These are phyloP conservation scores for Exutisphaerella laricina DNA, from an alignment of 2,329 filamentous ascomycete species.

Conservation along the genomic window DNA sequence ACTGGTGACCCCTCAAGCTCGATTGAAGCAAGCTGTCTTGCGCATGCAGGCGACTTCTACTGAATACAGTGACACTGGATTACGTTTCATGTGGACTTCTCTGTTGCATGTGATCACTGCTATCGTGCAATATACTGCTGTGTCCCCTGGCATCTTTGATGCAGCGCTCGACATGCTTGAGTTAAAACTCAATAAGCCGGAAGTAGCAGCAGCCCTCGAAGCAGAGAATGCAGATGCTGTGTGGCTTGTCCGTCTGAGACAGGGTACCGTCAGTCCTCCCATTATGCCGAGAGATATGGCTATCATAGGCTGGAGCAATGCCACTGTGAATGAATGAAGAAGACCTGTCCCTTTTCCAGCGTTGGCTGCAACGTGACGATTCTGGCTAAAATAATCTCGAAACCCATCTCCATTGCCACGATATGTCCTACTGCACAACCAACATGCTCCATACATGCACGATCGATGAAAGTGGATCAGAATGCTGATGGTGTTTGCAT, in stretches of 20 bases:
- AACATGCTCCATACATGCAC: neutral
- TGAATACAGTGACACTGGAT: conserved; percentile 51
- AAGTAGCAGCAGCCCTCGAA: conserved; percentile 56
- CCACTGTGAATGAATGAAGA: conserved; percentile 11
- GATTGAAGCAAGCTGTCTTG: conserved; percentile 15
- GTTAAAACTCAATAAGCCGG: conserved; percentile 31
- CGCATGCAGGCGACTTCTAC: conserved; percentile 18
- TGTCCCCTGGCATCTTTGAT: conserved; percentile 68
- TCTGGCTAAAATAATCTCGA: no score
- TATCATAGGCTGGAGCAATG: conserved; percentile 6
- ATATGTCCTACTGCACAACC: conserved; percentile 1
- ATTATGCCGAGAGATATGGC: neutral
- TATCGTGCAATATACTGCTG: conserved; percentile 56
- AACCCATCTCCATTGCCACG: no score
- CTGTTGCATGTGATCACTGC: conserved; percentile 54
- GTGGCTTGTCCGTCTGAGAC: conserved; percentile 56
- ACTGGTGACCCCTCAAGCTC: neutral
- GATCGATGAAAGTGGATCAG: neutral
- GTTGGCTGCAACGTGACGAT: no score
- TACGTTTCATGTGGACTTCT: conserved; percentile 59
- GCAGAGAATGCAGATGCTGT: conserved; percentile 67
- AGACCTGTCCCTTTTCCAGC: no score
- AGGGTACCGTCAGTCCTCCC: conserved; percentile 11
- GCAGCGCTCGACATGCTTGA: conserved; percentile 60
- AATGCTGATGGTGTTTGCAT: conserved; percentile 11